phyloP scores from a whole-genome alignment of 305 asterid genomes.

The Caryopteris hybrid region DNA sequence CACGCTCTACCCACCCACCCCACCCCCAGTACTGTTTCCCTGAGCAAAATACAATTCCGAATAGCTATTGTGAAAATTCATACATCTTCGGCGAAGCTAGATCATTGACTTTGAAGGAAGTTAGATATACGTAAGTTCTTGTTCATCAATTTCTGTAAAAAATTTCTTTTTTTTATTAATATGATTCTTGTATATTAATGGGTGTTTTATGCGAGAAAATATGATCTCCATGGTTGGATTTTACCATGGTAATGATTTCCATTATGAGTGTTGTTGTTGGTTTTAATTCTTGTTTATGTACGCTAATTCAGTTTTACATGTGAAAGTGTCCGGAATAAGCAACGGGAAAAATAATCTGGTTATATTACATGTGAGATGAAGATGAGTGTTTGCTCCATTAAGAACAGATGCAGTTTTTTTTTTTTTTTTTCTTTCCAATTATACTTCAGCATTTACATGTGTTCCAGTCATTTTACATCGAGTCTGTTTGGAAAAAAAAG shows the following conservation, averaged over 20 bases:
- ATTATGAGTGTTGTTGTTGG: background rate
- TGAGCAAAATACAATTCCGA: background rate
- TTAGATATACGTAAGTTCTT: constrained; percentile 1
- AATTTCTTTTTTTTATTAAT: background rate
- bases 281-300: background rate
- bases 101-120: constrained; percentile 11
- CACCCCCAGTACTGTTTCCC: background rate
- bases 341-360: background rate
- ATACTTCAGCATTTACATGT: background rate
- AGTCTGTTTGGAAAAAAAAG: background rate
- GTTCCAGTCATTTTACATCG: too few species aligned
- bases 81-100: background rate
- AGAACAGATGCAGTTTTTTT: background rate
- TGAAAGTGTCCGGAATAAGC: background rate
- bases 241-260: background rate
- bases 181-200: background rate
- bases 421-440: background rate
- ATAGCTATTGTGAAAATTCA: background rate
- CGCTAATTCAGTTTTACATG: background rate
- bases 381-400: background rate
- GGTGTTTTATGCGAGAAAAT: background rate
- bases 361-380: background rate
- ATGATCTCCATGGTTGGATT: background rate
- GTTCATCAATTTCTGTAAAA: background rate
- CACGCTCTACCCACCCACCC: constrained; percentile 28